Percentiles rank a stretch among this genome's conserved stretches.
These are phyloP conservation scores for Diaporthe capsici DNA, from an alignment of 2,329 filamentous ascomycete genomes.

Conservation along the genomic window DNA sequence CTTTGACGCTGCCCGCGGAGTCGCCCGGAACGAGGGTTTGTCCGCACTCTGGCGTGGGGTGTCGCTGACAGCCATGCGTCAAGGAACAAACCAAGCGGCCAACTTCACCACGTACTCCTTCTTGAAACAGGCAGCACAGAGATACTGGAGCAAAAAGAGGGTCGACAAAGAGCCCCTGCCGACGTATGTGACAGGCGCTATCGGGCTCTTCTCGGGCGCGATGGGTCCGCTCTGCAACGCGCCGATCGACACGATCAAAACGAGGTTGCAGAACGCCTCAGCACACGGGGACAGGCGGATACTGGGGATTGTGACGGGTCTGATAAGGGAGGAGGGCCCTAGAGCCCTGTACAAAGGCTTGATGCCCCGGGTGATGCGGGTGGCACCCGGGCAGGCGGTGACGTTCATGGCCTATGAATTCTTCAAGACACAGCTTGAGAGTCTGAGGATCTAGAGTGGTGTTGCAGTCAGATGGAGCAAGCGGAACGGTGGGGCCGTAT, in stretches of 20 bases:
- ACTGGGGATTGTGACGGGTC: not conserved
- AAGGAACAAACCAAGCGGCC: constrained; percentile 1
- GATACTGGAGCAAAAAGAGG: not conserved
- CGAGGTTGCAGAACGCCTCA: not conserved
- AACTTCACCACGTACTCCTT: constrained; percentile 9
- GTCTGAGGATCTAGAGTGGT: not conserved
- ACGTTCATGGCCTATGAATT: constrained; percentile 11
- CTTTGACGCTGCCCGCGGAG: not conserved
- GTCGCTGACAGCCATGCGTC: not conserved
- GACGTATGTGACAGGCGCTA: not conserved
- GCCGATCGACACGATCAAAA: constrained; percentile 1
- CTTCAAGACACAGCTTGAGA: not conserved
- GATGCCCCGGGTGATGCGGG: constrained; percentile 88
- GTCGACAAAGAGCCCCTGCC: not conserved
- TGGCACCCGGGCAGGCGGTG: constrained; percentile 68
- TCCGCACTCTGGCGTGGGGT: not conserved
- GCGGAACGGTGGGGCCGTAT: not conserved
- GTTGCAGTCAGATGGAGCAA: not conserved
- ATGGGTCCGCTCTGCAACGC: constrained; percentile 12
- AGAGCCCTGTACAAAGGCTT: constrained; percentile 98
- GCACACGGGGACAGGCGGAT: not conserved
- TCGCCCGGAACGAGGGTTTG: not conserved
- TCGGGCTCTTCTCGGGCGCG: not conserved
- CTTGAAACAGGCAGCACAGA: not conserved
- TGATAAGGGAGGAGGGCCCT: constrained; percentile 83